These are phyloP conservation scores for Glutinoglossum americanum DNA, from an alignment of 495 filamentous ascomycete species.

Conservation along the genomic window DNA sequence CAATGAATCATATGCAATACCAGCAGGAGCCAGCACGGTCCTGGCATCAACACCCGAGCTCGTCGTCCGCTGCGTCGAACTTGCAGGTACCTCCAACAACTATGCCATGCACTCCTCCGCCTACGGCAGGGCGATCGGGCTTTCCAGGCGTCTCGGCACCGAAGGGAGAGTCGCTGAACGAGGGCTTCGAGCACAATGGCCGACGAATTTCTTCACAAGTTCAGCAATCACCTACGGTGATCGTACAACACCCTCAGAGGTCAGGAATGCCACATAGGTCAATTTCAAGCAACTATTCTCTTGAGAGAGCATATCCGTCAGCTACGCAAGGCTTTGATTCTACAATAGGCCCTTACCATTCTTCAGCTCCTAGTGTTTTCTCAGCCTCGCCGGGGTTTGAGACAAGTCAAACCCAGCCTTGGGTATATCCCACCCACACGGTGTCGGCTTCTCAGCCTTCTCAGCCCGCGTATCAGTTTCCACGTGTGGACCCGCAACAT, in stretches of 20 bases:
- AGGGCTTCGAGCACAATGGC: background rate
- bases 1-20: background rate
- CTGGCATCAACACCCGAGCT: background rate
- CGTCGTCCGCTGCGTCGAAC: background rate
- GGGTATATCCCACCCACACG: background rate
- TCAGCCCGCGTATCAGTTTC: background rate
- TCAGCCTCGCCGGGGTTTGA: background rate
- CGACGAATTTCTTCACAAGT: background rate
- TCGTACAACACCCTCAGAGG: background rate
- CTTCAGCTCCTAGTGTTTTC: background rate
- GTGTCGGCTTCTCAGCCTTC: background rate
- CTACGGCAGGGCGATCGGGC: background rate
- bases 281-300: background rate
- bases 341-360: background rate
- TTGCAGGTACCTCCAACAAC: background rate
- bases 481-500: background rate
- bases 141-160: background rate
- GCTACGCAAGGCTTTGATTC: background rate
- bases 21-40: background rate
- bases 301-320: background rate
- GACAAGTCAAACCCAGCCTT: background rate
- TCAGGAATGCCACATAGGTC: background rate
- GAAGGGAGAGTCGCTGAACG: background rate
- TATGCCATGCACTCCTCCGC: background rate
- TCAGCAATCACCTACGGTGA: background rate